Percentiles rank a stretch among this genome's conserved stretches.
phyloP scores from a whole-genome alignment of 768 basidiomycete genomes.

The Kwoniella botswanensis region DNA sequence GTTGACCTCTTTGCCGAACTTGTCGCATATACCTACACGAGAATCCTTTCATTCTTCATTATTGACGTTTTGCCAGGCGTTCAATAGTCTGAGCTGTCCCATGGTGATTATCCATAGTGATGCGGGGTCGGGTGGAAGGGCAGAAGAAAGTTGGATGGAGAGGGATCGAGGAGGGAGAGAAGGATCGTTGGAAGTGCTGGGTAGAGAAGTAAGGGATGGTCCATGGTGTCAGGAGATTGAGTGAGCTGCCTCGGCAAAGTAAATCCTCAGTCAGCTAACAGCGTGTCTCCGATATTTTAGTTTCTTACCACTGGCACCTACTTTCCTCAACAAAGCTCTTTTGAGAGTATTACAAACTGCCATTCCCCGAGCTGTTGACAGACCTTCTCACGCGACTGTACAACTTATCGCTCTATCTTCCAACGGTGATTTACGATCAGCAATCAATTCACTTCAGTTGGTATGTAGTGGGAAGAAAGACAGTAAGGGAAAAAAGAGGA shows the following conservation, averaged over 20 bases:
- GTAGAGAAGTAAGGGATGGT: slow-evolving; percentile 70
- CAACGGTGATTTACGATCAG: slow-evolving; percentile 90
- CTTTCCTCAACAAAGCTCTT: slow-evolving; percentile 79
- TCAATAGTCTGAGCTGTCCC: slow-evolving; percentile 62
- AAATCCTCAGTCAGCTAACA: not conserved
- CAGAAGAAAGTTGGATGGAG: slow-evolving; percentile 62
- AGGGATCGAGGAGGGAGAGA: slow-evolving; percentile 62
- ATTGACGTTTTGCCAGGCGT: slow-evolving; percentile 63
- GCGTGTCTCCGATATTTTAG: slow-evolving; percentile 59
- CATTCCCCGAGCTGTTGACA: slow-evolving; percentile 57
- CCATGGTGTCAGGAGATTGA: slow-evolving; percentile 78
- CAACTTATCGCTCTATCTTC: slow-evolving; percentile 77
- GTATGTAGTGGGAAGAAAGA: slow-evolving; percentile 59
- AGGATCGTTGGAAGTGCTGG: slow-evolving; percentile 68
- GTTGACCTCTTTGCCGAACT: slow-evolving; percentile 88
- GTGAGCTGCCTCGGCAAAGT: slow-evolving; percentile 61
- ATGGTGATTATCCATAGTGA: slow-evolving; percentile 84
- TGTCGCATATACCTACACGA: slow-evolving; percentile 73
- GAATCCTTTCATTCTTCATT: slow-evolving; percentile 74
- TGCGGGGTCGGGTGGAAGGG: slow-evolving; percentile 75
- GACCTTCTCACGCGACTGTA: slow-evolving; percentile 69
- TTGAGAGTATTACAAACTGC: slow-evolving; percentile 66
- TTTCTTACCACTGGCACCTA: slow-evolving; percentile 90
- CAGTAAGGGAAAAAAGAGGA: slow-evolving; percentile 39
- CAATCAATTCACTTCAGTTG: slow-evolving; percentile 93